A percentile compares a stretch with the other conserved stretches of the same genome.
These are phyloP conservation scores for Trichoderma koningiopsis DNA, from an alignment of 2,329 filamentous ascomycete genomes.

Conservation along the genomic window DNA sequence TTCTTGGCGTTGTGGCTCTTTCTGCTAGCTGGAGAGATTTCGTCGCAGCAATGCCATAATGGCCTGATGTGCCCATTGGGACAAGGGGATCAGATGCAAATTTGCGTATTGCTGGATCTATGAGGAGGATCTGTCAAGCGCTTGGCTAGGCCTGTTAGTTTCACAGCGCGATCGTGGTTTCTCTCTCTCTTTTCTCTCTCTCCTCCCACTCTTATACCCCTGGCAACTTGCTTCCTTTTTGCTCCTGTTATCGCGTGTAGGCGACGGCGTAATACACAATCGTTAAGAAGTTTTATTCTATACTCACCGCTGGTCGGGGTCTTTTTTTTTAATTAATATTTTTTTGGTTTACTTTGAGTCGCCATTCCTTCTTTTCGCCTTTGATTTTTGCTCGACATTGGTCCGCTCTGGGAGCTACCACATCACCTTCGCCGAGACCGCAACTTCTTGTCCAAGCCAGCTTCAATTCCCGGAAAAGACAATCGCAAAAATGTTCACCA, in stretches of 20 bases:
- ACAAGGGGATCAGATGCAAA: not conserved
- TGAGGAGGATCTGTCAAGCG: conserved; percentile 14
- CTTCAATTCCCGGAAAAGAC: too few relatives aligned
- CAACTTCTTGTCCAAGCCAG: too few relatives aligned
- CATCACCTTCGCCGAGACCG: not conserved
- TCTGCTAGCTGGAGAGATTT: not conserved
- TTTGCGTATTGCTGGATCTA: not conserved
- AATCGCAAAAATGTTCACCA: conserved; percentile 19
- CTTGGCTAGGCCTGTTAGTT: conserved; percentile 9
- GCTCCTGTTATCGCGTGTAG: not conserved
- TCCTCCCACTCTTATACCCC: not conserved
- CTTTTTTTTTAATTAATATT: conserved; percentile 3
- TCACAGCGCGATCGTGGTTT: conserved; percentile 2
- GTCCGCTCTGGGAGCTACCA: not conserved
- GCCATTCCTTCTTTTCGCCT: not conserved
- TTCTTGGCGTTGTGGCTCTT: conserved; percentile 7
- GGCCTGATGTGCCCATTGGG: conserved; percentile 16
- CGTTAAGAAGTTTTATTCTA: conserved; percentile 5
- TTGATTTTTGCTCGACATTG: not conserved
- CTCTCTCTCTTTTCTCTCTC: not conserved
- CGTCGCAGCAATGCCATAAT: conserved; percentile 5
- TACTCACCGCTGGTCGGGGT: conserved; percentile 23
- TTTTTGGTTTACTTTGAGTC: not conserved
- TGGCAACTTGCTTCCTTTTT: not conserved
- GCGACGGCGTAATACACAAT: conserved; percentile 7